Conservation (phyloP, 2,329 filamentous ascomycete genomes). For the Pestalotiopsis fici region DNA sequence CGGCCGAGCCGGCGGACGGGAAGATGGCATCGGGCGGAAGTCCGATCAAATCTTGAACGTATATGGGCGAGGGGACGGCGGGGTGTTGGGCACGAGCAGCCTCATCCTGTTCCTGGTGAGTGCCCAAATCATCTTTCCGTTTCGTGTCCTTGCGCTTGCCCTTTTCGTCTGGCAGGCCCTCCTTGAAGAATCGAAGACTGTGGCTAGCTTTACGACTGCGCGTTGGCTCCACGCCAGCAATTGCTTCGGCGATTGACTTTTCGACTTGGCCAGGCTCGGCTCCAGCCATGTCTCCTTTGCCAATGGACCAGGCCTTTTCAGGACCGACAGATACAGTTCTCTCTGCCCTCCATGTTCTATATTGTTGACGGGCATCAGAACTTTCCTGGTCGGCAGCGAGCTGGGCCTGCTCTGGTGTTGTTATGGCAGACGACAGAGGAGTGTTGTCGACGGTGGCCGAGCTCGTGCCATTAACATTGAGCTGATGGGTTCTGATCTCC, state of each 20-base stretch:
- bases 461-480: constrained; percentile 23
- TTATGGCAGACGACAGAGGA: constrained; percentile 23
- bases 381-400: constrained; percentile 10
- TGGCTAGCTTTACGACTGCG: constrained; percentile 70
- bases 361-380: constrained; percentile 27
- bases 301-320: constrained; percentile 67
- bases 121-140: constrained; percentile 17
- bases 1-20: constrained; percentile 14
- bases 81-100: constrained; percentile 7
- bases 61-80: constrained; percentile 21
- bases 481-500: constrained; percentile 35
- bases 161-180: constrained; percentile 63
- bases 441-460: constrained; percentile 33
- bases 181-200: constrained; percentile 67
- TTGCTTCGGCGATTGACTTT: constrained; percentile 63
- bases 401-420: constrained; percentile 17
- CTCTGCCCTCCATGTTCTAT: constrained; percentile 39
- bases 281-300: constrained; percentile 48
- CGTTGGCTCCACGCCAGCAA: constrained; percentile 62
- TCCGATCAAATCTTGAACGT: constrained; percentile 22
- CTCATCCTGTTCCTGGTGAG: constrained; percentile 35
- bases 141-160: constrained; percentile 52
- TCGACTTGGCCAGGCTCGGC: constrained; percentile 60
- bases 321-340: constrained; percentile 44
- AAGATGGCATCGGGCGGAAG: constrained; percentile 16